A percentile compares a stretch with the other conserved stretches of the same genome.
These are phyloP conservation scores for Cubamyces lactineus DNA, from an alignment of 768 basidiomycete genomes.

Conservation along the genomic window DNA sequence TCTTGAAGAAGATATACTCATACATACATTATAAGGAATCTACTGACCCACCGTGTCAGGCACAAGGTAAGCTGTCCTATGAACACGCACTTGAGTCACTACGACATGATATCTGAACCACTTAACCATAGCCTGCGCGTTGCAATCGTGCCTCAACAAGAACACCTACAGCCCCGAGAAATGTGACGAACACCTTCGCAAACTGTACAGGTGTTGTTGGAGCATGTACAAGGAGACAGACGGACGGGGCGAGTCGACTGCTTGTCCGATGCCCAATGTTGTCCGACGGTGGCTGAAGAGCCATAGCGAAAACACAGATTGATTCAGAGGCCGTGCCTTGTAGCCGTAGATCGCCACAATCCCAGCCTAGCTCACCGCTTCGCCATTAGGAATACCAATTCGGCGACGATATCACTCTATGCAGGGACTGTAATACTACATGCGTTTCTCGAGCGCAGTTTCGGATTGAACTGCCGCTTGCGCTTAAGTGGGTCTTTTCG, in stretches of 20 bases:
- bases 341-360: too few species aligned
- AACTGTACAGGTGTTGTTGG: constrained; percentile 65
- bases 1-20: background rate
- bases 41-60: constrained; percentile 30
- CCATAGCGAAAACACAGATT: constrained; percentile 39
- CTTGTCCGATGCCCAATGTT: constrained; percentile 59
- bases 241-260: constrained; percentile 52
- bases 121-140: constrained; percentile 54
- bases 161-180: constrained; percentile 68
- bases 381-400: too few species aligned
- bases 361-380: too few species aligned
- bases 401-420: too few species aligned
- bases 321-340: background rate
- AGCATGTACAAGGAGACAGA: constrained; percentile 52
- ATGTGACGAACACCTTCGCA: constrained; percentile 54
- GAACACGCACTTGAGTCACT: background rate
- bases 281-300: constrained; percentile 62
- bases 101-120: background rate
- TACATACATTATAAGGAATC: background rate
- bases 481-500: too few species aligned
- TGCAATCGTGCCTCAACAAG: constrained; percentile 64
- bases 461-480: too few species aligned
- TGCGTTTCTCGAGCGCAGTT: too few species aligned
- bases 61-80: constrained; percentile 24
- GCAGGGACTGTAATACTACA: too few species aligned